Base-by-base conservation (phyloP, 805 yeast genomes). In the Debaryomyces prosopidis region DNA sequence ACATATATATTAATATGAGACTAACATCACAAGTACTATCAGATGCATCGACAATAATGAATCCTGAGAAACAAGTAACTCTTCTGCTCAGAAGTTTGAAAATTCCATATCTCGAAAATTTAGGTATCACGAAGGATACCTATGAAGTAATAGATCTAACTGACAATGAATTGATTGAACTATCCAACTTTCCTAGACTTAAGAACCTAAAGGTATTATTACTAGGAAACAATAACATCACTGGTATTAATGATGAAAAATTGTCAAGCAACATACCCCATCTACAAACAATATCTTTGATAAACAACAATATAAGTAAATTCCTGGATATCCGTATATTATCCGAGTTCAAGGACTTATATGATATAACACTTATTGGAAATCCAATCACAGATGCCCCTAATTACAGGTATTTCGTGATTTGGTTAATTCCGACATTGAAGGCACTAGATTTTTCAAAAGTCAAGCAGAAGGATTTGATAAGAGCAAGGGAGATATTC, bases 131-230 rank as follows among this genome's bases (percentile, higher is more conserved):
- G 9, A 54, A 59, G 32, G 63, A 65, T 46, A 54, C 53, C 36
- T 66, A 65, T 59, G 84, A 75, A 48, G 80, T 75, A 12, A 64
- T 92, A 2, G 97, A 92, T 60, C 59, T 92, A 27, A 80, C 92
- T 0, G 84, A 85, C 57, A 92, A 92, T 63, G 84, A 80, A 28
- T 65, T 92, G n/a, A 63, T 74, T 1, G 72, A 71, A 2, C 52
- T 92, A 5, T 73, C 76, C 12, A 72, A 69, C 56, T 71, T 79
- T 31, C 88, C 84, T 0, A 56, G 47, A 16, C 57, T 76, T 34
- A 40, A 44, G 27, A 75, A 73, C 33, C 56, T 79, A 41, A 73
- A 73, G 36, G 77, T 85, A 0, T 54, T 92, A 2, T 68, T 90
- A 7, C 53, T 84, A 17, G 84, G 86, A 0, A 76, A 81, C 47